These are phyloP conservation scores for Coccomyxa sp. DNA, from an alignment of 139 green algal genomes.

Conservation along the genomic window DNA sequence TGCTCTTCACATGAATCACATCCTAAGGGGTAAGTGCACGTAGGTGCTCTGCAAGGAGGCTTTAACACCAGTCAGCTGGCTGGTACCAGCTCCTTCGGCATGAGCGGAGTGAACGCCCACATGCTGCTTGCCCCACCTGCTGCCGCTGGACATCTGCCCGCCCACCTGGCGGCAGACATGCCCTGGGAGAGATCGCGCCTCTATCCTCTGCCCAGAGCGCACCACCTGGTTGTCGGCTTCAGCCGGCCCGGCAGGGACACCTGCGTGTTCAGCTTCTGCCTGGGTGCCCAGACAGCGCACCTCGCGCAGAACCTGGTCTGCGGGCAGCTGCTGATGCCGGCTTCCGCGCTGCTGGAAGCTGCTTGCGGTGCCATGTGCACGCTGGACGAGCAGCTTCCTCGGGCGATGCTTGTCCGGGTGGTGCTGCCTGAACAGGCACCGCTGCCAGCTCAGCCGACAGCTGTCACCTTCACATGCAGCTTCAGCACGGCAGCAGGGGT, in stretches of 20 bases:
- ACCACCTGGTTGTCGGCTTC: neutral
- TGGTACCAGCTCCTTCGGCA: slow-evolving; percentile 78
- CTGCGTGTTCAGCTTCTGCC: neutral
- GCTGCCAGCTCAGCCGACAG: neutral
- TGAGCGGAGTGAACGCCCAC: slow-evolving; percentile 48
- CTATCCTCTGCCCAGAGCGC: neutral
- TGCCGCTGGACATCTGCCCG: neutral
- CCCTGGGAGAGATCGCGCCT: neutral
- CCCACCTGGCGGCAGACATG: neutral
- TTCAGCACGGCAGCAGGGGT: neutral
- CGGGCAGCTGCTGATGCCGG: slow-evolving; percentile 26
- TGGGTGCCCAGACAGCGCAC: neutral
- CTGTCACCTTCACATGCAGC: neutral
- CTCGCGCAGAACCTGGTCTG: neutral
- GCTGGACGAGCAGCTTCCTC: neutral
- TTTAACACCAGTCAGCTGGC: neutral
- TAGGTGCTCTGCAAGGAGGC: no score
- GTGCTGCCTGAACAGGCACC: neutral
- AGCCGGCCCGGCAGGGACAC: neutral
- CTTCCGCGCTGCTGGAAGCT: slow-evolving; percentile 52
- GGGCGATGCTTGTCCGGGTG: neutral
- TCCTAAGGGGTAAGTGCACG: no score
- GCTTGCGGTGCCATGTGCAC: slow-evolving; percentile 8
- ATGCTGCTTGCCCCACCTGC: slow-evolving; percentile 4
- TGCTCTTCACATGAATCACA: no score